phyloP scores from a whole-genome alignment of 2,329 filamentous ascomycete species.

The Botrytis hyacinthi region DNA sequence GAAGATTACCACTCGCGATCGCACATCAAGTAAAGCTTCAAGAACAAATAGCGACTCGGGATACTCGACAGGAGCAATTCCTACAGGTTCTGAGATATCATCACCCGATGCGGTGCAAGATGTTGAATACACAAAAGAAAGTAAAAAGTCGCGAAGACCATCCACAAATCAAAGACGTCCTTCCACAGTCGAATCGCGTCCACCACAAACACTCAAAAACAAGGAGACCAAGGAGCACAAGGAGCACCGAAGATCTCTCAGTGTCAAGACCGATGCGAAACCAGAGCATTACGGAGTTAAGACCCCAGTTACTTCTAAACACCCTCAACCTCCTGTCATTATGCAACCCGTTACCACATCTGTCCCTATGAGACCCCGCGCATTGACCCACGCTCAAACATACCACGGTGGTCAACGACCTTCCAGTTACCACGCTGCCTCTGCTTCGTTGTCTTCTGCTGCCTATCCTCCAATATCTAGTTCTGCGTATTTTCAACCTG shows the following conservation, averaged over 20 bases:
- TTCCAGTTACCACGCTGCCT: constrained; percentile 15
- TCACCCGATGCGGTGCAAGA: constrained; percentile 8
- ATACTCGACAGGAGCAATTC: constrained; percentile 19
- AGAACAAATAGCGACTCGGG: constrained; percentile 22
- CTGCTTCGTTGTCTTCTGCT: not conserved
- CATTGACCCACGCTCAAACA: constrained; percentile 12
- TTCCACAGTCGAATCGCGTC: constrained; percentile 10
- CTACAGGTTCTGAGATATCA: constrained; percentile 16
- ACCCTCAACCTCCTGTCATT: constrained; percentile 15
- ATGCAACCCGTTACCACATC: not conserved
- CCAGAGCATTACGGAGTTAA: constrained; percentile 16
- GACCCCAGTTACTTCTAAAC: not conserved
- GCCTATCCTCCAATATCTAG: constrained; percentile 19
- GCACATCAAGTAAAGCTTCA: constrained; percentile 17
- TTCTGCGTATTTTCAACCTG: constrained; percentile 15
- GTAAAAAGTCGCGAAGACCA: constrained; percentile 14
- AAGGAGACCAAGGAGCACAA: constrained; percentile 15
- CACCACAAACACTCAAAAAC: constrained; percentile 7
- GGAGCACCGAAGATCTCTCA: constrained; percentile 17
- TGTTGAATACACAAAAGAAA: constrained; percentile 8
- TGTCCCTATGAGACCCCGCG: constrained; percentile 17
- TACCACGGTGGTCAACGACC: constrained; percentile 10
- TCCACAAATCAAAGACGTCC: constrained; percentile 4
- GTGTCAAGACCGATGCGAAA: constrained; percentile 12
- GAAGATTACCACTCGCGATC: constrained; percentile 13